These are phyloP conservation scores for Pythium guiyangense DNA, from an alignment of 352 stramenopile genomes.

Conservation along the genomic window DNA sequence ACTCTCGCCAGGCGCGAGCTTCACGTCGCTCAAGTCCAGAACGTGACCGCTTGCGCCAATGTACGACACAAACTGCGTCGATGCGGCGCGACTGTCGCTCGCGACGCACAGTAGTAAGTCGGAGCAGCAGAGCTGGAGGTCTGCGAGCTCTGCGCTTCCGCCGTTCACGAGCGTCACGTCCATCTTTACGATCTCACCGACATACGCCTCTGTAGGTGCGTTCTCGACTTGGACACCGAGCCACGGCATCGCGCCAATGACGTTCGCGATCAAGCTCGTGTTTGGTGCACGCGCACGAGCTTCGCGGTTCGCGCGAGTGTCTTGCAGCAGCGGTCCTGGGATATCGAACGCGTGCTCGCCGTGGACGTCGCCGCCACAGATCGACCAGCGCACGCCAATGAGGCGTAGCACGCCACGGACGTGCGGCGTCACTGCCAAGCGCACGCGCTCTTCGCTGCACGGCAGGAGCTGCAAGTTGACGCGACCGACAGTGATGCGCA, in stretches of 20 bases:
- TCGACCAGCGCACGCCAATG: slow-evolving; percentile 75
- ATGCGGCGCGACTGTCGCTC: background rate
- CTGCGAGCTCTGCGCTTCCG: slow-evolving; percentile 39
- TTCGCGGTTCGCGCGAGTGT: slow-evolving; percentile 73
- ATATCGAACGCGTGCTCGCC: slow-evolving; percentile 82
- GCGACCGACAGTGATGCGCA: slow-evolving; percentile 51
- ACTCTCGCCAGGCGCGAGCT: slow-evolving; percentile 45
- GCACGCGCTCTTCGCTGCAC: slow-evolving; percentile 70
- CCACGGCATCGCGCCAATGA: slow-evolving; percentile 76
- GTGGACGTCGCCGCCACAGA: slow-evolving; percentile 76
- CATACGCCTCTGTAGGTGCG: slow-evolving; percentile 34
- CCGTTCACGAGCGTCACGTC: slow-evolving; percentile 52
- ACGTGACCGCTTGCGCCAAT: slow-evolving; percentile 65
- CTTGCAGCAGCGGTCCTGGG: slow-evolving; percentile 71
- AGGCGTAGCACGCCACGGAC: slow-evolving; percentile 55
- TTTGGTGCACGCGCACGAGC: slow-evolving; percentile 68
- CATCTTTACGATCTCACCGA: slow-evolving; percentile 60
- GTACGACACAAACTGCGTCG: slow-evolving; percentile 32
- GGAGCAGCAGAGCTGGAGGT: slow-evolving; percentile 61
- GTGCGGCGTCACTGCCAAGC: slow-evolving; percentile 57
- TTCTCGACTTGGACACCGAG: slow-evolving; percentile 64
- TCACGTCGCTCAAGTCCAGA: slow-evolving; percentile 46
- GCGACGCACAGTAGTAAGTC: slow-evolving; percentile 58
- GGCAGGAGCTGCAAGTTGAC: slow-evolving; percentile 76
- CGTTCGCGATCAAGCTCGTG: slow-evolving; percentile 65